These are phyloP conservation scores for Dalbergia cochinchinensis DNA, from an alignment of 306 rosid species.

Conservation along the genomic window DNA sequence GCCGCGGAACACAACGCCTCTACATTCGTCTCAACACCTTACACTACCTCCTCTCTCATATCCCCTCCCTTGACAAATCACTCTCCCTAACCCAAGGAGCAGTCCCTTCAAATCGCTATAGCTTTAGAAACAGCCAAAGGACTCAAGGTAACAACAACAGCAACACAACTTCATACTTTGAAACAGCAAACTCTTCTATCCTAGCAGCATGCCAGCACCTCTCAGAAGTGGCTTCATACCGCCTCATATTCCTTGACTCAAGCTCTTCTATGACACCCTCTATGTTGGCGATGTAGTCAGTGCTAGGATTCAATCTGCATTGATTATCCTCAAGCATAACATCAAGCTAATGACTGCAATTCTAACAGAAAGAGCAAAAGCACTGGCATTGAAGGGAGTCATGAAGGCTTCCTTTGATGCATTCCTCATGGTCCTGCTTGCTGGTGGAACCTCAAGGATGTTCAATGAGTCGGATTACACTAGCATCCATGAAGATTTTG, in stretches of 20 bases:
- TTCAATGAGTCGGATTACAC: conserved; percentile 66
- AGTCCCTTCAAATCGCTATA: conserved; percentile 51
- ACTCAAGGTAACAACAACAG: conserved; percentile 35
- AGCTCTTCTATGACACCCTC: conserved; percentile 71
- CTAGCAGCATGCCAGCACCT: conserved; percentile 71
- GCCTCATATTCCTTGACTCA: conserved; percentile 82
- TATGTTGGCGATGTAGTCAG: conserved; percentile 67
- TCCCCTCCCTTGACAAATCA: conserved; percentile 69
- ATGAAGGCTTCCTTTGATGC: conserved; percentile 80
- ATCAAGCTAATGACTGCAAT: conserved; percentile 70
- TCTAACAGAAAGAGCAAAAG: conserved; percentile 69
- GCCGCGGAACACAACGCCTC: conserved; percentile 94
- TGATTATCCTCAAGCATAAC: conserved; percentile 71
- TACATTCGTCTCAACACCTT: conserved; percentile 94
- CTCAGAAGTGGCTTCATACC: conserved; percentile 87
- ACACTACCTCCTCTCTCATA: conserved; percentile 65
- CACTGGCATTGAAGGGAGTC: conserved; percentile 70
- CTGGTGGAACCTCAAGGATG: conserved; percentile 77
- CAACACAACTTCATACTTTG: conserved; percentile 64
- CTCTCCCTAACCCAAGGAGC: conserved; percentile 62
- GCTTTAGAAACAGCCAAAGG: conserved; percentile 6
- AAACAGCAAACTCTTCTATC: conserved; percentile 53
- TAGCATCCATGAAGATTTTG: conserved; percentile 75
- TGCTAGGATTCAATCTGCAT: conserved; percentile 57
- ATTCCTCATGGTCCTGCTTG: conserved; percentile 81